Conservation (phyloP, 495 filamentous ascomycete genomes). For the Articulospora tetracladia region DNA sequence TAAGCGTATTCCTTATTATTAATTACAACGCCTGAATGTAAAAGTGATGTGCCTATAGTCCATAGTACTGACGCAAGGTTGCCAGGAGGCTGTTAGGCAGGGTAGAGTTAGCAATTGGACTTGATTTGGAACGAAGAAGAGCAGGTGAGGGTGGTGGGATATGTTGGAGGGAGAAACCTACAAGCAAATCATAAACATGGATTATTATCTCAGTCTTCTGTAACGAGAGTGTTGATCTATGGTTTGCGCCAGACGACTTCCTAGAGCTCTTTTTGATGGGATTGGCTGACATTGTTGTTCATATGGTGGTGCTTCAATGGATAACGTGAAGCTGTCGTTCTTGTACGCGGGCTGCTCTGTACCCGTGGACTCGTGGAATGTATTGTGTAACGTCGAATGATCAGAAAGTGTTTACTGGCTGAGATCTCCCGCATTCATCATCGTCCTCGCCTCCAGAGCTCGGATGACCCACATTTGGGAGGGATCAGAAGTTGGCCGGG, state of each 20-base stretch:
- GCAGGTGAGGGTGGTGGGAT: not conserved
- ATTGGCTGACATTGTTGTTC: conserved; percentile 32
- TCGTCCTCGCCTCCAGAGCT: not conserved
- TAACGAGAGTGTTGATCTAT: conserved; percentile 53
- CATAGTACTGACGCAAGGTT: conserved; percentile 65
- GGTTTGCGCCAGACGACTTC: conserved; percentile 33
- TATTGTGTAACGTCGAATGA: not conserved
- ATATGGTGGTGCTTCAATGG: not conserved
- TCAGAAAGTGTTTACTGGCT: not conserved
- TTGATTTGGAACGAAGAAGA: not conserved
- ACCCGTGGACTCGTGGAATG: too few species aligned
- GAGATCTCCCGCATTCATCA: not conserved
- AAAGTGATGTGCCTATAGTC: conserved; percentile 65
- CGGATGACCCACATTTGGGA: not conserved
- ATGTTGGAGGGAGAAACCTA: conserved; percentile 31
- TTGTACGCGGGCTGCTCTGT: not conserved
- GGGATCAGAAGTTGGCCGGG: not conserved
- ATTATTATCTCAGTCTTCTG: conserved; percentile 71
- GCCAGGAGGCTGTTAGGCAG: conserved; percentile 47
- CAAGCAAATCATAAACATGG: conserved; percentile 76
- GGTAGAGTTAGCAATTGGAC: conserved; percentile 2
- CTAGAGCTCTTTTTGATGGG: conserved; percentile 30
- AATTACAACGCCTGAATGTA: conserved; percentile 79
- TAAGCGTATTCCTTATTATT: conserved; percentile 74
- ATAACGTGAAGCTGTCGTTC: not conserved